Evolutionary conservation across 1,139 yeast species (phyloP), one percentile per base, ranked within the genome.

Genomic region (Debaryomyces coudertii): DNA sequence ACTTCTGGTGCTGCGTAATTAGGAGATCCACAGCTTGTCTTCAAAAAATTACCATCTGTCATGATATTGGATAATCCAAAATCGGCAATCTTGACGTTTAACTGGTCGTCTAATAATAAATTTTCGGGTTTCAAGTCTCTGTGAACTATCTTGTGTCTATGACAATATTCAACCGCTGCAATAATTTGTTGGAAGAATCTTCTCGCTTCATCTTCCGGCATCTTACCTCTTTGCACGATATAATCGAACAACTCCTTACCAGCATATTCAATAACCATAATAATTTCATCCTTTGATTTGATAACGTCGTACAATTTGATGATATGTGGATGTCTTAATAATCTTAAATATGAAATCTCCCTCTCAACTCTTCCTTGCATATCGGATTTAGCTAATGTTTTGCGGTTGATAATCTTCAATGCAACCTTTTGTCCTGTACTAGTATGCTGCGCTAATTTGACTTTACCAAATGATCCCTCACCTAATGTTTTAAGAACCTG

Each of bases 1-100:
- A 93, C 98, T 67, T 93, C 99, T 0, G 99, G 99, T 0, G 99
- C 99, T 1, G 99, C 99, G 63, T 93, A 93, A 63, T 93, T 92
- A 44, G 99, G 98, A 11, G 96, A 88, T 2, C 99, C 99, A 72
- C 99, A 93, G 60, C 93, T 83, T 1, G 99, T 93, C 63, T 92
- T 93, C 61, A 93, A 77, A 61, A 93, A 93, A 63, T 93, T 93
- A 48, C 99, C 99, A 68, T 93, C 99, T 7, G 97, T 92, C 98
- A 93, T 93, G 55, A 93, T 92, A 65, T 93, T 93, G 31, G 96
- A 87, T 47, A 93, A 77, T 12, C 99, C 98, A 60, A 92, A 93
- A 74, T 93, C 99, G 12, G 98, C 98, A 69, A 93, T 93, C 66
- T 93, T 93, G 46, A 93, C 97, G 64, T 92, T 90, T 55, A 90